Base-by-base conservation (phyloP, 2,329 filamentous ascomycete species). In the Albifimbria verrucaria region DNA sequence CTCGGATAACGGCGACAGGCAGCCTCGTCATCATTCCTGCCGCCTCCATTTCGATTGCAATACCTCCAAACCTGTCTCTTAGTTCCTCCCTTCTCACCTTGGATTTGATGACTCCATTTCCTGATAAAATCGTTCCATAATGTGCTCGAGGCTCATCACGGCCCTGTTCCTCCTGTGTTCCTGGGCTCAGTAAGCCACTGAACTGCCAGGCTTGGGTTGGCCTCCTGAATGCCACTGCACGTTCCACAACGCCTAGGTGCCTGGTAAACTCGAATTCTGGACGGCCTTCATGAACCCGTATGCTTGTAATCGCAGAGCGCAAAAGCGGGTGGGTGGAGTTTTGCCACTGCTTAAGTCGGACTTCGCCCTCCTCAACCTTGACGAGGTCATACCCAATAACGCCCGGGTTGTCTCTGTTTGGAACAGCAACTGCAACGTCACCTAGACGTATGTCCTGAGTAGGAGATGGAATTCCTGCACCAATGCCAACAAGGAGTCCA, bases 401-500 rank as follows among this genome's bases (percentile, higher is more conserved):
- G 15, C 26, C 26, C 9, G 26, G 26, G 26, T 32, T 32, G 15
- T 32, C 26, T 15, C 15, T 7, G 26, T 32, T 32, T 32, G 26
- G 26, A 32, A 32, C 26, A 15, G 26, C 26, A 32, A 21, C 22
- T 6, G 22, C n/a, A 22, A 47, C 44, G 24, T 47, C 44, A 9
- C 44, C 44, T 6, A 47, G 44, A 17, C 44, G 44, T 6, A 47
- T 47, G n/a, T 47, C 44, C 6, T 21, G n/a, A 17, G 18, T 47
- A 9, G 44, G 44, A 10, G 44, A 47, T 21, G 44, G 44, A n/a
- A 47, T 47, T 17, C 44, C 44, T 6, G 44, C 44, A 6, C 15
- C 44, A 22, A 47, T 25, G 24, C 44, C 44, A 47, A 47, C 44
- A 47, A 47, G 44, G 9, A 47, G n/a, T 12, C 44, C 44, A 25